A percentile compares a stretch with the other conserved stretches of the same genome.
These are phyloP conservation scores for Panicum miliaceum DNA, from an alignment of 176 grass and related monocot genomes.

Conservation along the genomic window DNA sequence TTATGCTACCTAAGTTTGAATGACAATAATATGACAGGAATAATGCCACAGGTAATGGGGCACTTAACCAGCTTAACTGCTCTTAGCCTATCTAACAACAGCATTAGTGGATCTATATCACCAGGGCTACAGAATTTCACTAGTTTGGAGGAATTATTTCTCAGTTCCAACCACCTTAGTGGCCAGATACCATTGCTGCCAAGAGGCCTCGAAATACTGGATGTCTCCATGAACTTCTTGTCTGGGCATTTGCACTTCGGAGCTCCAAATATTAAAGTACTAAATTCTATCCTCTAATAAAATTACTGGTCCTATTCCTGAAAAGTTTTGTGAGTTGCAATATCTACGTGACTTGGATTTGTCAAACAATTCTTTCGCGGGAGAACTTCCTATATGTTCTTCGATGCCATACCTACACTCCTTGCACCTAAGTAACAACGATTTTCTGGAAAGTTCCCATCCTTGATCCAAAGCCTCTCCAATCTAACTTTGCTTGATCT, in stretches of 20 bases:
- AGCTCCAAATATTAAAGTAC: background rate
- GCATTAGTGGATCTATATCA: background rate
- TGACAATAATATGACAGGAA: slow-evolving; percentile 25
- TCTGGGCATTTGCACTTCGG: background rate
- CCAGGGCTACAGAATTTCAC: background rate
- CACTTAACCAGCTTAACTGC: background rate
- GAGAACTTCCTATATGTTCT: background rate
- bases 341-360: background rate
- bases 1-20: background rate
- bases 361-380: background rate
- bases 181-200: background rate
- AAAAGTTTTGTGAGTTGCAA: background rate
- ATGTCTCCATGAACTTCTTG: slow-evolving; percentile 11
- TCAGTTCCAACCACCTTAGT: background rate
- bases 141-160: background rate
- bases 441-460: background rate
- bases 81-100: slow-evolving; percentile 13
- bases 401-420: background rate
- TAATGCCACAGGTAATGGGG: background rate
- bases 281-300: background rate
- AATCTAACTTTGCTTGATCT: background rate
- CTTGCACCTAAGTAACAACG: background rate
- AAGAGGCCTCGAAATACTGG: background rate
- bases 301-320: background rate
- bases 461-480: background rate